A percentile compares a stretch with the other conserved stretches of the same genome.
phyloP scores from a whole-genome alignment of 495 filamentous ascomycete genomes.

The Neurospora sp. region DNA sequence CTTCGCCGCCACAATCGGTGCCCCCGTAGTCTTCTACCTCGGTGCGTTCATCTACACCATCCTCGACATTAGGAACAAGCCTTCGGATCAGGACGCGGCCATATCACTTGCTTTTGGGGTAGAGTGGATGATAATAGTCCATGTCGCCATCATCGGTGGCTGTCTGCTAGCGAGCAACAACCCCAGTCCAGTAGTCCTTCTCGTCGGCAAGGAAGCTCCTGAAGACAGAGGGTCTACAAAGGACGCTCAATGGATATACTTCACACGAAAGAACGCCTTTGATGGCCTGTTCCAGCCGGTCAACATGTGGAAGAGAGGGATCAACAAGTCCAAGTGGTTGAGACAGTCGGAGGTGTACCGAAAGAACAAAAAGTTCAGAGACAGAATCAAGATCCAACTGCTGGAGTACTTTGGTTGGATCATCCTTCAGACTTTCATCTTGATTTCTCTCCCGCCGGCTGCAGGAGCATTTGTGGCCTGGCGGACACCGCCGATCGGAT shows the following conservation, averaged over 20 bases:
- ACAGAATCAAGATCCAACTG: background rate
- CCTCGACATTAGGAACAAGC: constrained; percentile 21
- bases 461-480: constrained; percentile 18
- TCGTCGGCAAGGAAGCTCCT: background rate
- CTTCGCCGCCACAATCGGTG: constrained; percentile 38
- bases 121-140: constrained; percentile 19
- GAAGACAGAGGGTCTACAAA: background rate
- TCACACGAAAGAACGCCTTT: background rate
- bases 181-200: background rate
- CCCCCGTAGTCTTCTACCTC: constrained; percentile 38
- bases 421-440: background rate
- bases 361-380: background rate
- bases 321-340: constrained; percentile 4
- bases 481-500: constrained; percentile 30
- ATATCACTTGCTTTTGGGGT: constrained; percentile 37
- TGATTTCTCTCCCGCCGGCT: constrained; percentile 23
- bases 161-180: constrained; percentile 6
- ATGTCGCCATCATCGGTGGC: constrained; percentile 6
- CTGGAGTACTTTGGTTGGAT: background rate
- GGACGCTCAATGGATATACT: background rate
- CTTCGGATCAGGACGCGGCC: constrained; percentile 33
- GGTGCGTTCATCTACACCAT: constrained; percentile 34
- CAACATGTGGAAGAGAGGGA: constrained; percentile 1
- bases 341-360: background rate
- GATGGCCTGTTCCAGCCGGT: constrained; percentile 1